phyloP scores from a whole-genome alignment of 805 yeast genomes.

The Cyberlindnera euphorbiae region DNA sequence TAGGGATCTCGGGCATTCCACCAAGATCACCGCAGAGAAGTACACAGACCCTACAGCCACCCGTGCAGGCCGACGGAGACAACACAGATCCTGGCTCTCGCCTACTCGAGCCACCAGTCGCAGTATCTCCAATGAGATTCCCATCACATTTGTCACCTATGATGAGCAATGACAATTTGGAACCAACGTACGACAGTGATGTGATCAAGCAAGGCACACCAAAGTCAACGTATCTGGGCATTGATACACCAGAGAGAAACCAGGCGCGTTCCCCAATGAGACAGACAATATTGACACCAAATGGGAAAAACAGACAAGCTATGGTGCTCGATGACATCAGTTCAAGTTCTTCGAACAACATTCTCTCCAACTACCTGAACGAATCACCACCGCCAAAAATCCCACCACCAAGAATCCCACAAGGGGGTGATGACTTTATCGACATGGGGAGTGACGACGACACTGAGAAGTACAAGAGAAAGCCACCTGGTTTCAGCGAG shows the following conservation, averaged over 20 bases:
- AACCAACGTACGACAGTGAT: background rate
- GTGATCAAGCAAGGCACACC: background rate
- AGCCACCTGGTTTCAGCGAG: conserved; percentile 18
- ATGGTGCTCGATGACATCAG: conserved; percentile 21
- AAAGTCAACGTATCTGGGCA: conserved; percentile 5
- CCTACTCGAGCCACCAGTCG: conserved; percentile 18
- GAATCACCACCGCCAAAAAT: conserved; percentile 22
- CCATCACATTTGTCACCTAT: conserved; percentile 11
- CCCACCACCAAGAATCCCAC: conserved; percentile 15
- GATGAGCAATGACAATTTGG: background rate
- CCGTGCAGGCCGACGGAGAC: background rate
- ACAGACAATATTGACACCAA: conserved; percentile 17
- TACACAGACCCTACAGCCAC: background rate
- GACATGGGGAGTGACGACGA: conserved; percentile 19
- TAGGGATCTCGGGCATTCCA: conserved; percentile 12
- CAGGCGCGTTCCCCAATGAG: conserved; percentile 16
- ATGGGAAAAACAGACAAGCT: conserved; percentile 23
- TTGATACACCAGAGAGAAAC: conserved; percentile 7
- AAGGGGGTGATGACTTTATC: conserved; percentile 13
- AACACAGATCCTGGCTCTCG: background rate
- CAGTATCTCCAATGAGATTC: conserved; percentile 18
- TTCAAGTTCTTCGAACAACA: conserved; percentile 22
- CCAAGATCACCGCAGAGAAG: conserved; percentile 24
- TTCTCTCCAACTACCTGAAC: conserved; percentile 21
- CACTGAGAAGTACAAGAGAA: conserved; percentile 10